Evolutionary conservation across 371 early-diverging fungal species (phyloP).

Genomic region (Mortierella sp.): DNA sequence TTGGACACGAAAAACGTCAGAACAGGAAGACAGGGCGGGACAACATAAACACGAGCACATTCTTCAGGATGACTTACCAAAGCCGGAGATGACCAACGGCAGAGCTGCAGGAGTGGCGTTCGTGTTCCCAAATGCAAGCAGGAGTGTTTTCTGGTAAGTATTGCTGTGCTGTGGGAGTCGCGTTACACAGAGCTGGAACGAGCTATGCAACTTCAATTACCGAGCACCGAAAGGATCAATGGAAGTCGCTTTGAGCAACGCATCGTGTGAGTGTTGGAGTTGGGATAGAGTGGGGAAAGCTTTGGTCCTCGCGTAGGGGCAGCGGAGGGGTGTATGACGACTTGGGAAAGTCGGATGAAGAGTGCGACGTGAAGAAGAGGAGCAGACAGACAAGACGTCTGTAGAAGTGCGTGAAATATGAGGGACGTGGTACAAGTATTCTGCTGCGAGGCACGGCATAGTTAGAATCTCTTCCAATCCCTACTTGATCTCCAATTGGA

Average conservation of each 20-base stretch:
- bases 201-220: too few species aligned
- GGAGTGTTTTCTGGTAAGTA: background rate
- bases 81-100: constrained; percentile 31
- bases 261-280: constrained; percentile 13
- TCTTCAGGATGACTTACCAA: constrained; percentile 24
- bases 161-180: background rate
- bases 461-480: constrained; percentile 47
- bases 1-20: background rate
- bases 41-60: background rate
- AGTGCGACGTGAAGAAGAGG: too few species aligned
- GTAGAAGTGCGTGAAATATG: background rate
- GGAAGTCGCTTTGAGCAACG: constrained; percentile 52
- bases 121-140: background rate
- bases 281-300: background rate
- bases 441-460: constrained; percentile 10
- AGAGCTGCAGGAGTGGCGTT: constrained; percentile 16
- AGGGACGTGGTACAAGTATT: too few species aligned
- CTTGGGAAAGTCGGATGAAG: too few species aligned
- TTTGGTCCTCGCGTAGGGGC: too few species aligned
- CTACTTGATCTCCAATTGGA: constrained; percentile 46
- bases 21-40: background rate
- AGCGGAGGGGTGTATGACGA: too few species aligned
- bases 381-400: too few species aligned
- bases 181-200: too few species aligned
- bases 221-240: constrained; percentile 46